Percentiles rank a stretch among this genome's conserved stretches.
Evolutionary conservation across 106 monocot species (phyloP).

Genomic region (Posidonia australis): DNA sequence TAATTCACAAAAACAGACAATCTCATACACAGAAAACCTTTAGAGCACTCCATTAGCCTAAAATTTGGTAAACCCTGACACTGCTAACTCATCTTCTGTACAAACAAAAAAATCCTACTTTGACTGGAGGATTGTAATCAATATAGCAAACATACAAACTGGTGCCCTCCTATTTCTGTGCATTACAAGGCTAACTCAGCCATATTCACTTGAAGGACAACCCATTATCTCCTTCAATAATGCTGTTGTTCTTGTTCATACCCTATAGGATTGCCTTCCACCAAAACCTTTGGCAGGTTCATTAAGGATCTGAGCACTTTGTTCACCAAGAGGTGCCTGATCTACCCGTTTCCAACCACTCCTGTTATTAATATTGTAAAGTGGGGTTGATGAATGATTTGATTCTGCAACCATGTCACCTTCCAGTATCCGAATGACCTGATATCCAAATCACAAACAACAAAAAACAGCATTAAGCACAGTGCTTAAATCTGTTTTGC

Average conservation of each 20-base stretch:
- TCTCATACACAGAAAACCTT: not conserved
- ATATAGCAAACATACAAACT: not conserved
- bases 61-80: not conserved
- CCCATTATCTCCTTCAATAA: too few species aligned
- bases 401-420: conserved; percentile 16
- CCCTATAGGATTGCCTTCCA: conserved; percentile 3
- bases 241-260: conserved; percentile 1
- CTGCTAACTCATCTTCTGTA: not conserved
- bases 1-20: too few species aligned
- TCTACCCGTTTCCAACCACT: conserved; percentile 4
- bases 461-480: not conserved
- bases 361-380: not conserved
- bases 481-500: not conserved
- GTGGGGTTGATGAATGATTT: conserved; percentile 5
- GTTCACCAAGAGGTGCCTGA: not conserved
- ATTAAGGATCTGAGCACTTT: not conserved
- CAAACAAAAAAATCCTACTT: not conserved
- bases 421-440: conserved; percentile 31
- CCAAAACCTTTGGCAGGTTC: not conserved
- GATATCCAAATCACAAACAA: not conserved
- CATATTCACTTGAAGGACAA: too few species aligned
- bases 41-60: not conserved
- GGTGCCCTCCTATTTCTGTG: not conserved
- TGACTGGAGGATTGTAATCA: not conserved
- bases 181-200: conserved; percentile 1